Percentiles rank a stretch among this genome's conserved stretches.
Evolutionary conservation across 345 rosid genomes (phyloP).

Genomic region (Noccaea caerulescens): DNA sequence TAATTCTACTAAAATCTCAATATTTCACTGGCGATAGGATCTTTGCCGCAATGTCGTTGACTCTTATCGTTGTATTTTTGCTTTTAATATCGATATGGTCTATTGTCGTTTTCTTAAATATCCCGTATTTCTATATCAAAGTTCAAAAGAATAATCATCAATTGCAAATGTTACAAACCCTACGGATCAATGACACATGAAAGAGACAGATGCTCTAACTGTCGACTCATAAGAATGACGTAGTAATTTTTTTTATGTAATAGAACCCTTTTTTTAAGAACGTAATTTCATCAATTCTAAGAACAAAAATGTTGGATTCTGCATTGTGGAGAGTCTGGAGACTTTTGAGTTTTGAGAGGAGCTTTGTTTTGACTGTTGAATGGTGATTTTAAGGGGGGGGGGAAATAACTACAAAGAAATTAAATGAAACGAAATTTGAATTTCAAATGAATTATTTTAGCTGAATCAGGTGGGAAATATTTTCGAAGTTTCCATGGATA

Average conservation of each 20-base stretch:
- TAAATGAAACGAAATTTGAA: not conserved
- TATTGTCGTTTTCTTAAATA: not conserved
- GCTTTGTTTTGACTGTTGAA: too few relatives aligned
- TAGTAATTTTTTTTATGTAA: too few relatives aligned
- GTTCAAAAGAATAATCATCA: not conserved
- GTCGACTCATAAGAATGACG: too few relatives aligned
- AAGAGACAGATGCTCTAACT: too few relatives aligned
- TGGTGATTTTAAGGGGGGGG: too few relatives aligned
- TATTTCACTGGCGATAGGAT: conserved; percentile 15
- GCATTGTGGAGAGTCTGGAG: not conserved
- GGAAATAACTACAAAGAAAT: too few relatives aligned
- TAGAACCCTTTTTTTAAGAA: not conserved
- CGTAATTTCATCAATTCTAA: not conserved
- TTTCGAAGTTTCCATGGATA: not conserved
- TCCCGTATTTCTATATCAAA: not conserved
- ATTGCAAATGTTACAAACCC: not conserved
- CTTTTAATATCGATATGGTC: not conserved
- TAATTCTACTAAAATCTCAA: not conserved
- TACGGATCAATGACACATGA: not conserved
- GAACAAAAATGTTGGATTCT: not conserved
- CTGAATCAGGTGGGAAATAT: not conserved
- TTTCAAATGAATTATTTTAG: not conserved
- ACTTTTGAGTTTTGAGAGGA: not conserved
- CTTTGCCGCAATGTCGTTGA: conserved; percentile 15
- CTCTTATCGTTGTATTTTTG: not conserved